Evolutionary conservation across 768 basidiomycete species (phyloP).

Genomic region (Leccinum pellstonianum): DNA sequence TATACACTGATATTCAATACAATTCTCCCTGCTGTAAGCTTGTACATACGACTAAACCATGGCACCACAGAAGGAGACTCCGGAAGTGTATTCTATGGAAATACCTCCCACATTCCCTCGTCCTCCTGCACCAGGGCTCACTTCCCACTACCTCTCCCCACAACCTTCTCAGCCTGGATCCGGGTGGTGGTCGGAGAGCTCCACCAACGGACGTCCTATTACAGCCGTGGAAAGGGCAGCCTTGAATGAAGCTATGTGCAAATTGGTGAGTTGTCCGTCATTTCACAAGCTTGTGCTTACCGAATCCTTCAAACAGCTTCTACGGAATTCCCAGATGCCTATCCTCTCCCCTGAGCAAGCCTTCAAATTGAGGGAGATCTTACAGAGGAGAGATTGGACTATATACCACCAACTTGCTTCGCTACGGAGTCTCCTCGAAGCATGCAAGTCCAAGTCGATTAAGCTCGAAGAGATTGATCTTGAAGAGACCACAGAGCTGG

Average conservation of each 20-base stretch:
- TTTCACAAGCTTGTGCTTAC: neutral
- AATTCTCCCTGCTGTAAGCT: neutral
- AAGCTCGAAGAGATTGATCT: no score
- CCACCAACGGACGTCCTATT: neutral
- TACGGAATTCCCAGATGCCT: neutral
- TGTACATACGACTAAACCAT: neutral
- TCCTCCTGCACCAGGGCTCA: neutral
- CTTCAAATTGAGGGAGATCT: neutral
- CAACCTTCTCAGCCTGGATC: neutral
- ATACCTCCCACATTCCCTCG: neutral
- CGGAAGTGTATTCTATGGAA: no score
- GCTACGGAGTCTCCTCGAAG: fast-evolving
- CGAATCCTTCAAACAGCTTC: neutral
- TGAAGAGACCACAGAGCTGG: no score
- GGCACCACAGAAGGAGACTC: no score
- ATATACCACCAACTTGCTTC: no score
- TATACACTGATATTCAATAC: neutral
- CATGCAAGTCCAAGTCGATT: no score
- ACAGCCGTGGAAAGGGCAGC: neutral
- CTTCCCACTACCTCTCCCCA: no score
- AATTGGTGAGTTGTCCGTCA: neutral
- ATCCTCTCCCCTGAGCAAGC: neutral
- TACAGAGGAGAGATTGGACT: no score
- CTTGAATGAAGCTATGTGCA: neutral
- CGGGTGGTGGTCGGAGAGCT: no score